Conservation (phyloP, 1,284 basidiomycete species). For the Ceratobasidium theobromae region DNA sequence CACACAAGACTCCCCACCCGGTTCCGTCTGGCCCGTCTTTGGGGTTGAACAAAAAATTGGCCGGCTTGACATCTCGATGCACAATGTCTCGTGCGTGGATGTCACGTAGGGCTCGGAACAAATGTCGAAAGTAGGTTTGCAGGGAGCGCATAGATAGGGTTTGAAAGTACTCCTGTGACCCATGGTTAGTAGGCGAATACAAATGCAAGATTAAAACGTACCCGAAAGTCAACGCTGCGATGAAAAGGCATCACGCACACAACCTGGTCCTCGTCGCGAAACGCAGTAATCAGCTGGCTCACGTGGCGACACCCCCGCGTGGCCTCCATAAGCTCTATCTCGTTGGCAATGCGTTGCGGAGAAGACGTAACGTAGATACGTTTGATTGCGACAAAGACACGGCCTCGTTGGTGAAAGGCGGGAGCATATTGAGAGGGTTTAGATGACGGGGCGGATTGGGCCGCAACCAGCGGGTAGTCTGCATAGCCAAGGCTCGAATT, state of each 20-base stretch:
- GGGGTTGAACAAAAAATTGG: slow-evolving; percentile 95
- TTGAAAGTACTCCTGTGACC: slow-evolving; percentile 69
- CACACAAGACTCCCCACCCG: slow-evolving; percentile 85
- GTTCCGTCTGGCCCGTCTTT: slow-evolving; percentile 47
- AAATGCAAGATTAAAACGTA: slow-evolving; percentile 46
- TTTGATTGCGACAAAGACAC: slow-evolving; percentile 88
- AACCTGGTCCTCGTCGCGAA: slow-evolving; percentile 89
- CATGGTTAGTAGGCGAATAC: neutral
- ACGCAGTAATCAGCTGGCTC: slow-evolving; percentile 92
- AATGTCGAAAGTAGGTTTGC: slow-evolving; percentile 85
- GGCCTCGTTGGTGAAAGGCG: slow-evolving; percentile 10
- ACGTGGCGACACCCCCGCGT: slow-evolving; percentile 80
- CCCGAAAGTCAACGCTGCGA: slow-evolving; percentile 89
- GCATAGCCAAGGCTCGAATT: slow-evolving; percentile 64
- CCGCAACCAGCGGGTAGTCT: slow-evolving; percentile 58
- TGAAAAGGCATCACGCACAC: slow-evolving; percentile 95
- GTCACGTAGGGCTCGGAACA: slow-evolving; percentile 88
- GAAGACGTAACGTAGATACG: slow-evolving; percentile 96
- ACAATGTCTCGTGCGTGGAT: slow-evolving; percentile 88
- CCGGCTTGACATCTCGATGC: slow-evolving; percentile 97
- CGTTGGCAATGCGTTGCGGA: slow-evolving; percentile 90
- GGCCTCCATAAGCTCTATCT: slow-evolving; percentile 90
- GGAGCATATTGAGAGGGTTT: slow-evolving; percentile 23
- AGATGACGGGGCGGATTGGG: slow-evolving; percentile 52
- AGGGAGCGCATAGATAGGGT: slow-evolving; percentile 71